These are phyloP conservation scores for Epithemia pelagica DNA, from an alignment of 108 stramenopile genomes.

Conservation along the genomic window DNA sequence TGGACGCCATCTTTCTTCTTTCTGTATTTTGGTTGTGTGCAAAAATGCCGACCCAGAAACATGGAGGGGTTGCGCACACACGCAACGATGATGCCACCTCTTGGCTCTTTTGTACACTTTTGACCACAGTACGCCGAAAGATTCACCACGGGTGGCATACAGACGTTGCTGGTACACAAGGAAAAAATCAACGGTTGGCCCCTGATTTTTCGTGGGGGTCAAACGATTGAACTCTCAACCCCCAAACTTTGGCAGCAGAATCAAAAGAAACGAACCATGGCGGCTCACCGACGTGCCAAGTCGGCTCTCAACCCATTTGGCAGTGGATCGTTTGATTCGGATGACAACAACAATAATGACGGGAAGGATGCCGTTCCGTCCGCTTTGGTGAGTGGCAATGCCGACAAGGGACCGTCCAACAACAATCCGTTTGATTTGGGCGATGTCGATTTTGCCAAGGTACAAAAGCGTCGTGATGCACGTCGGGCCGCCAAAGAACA, in stretches of 20 bases:
- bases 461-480: slow-evolving; percentile 30
- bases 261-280: not conserved
- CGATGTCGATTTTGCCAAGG: slow-evolving; percentile 45
- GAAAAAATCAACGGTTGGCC: no score
- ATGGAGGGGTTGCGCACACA: no score
- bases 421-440: slow-evolving; percentile 32
- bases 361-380: not conserved
- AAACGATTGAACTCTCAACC: no score
- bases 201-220: no score
- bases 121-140: no score
- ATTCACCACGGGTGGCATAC: no score
- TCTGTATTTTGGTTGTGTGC: no score
- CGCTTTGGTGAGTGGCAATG: not conserved
- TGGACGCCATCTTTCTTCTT: no score
- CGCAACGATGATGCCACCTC: no score
- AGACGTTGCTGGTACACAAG: no score
- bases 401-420: not conserved
- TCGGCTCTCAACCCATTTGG: not conserved
- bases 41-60: no score
- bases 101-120: no score
- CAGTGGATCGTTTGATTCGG: not conserved
- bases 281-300: not conserved
- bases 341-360: not conserved
- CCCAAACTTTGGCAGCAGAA: not conserved
- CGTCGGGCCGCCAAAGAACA: slow-evolving; percentile 31